phyloP scores from a whole-genome alignment of 208 protist genomes.

The Wallacemonas rigidus region DNA sequence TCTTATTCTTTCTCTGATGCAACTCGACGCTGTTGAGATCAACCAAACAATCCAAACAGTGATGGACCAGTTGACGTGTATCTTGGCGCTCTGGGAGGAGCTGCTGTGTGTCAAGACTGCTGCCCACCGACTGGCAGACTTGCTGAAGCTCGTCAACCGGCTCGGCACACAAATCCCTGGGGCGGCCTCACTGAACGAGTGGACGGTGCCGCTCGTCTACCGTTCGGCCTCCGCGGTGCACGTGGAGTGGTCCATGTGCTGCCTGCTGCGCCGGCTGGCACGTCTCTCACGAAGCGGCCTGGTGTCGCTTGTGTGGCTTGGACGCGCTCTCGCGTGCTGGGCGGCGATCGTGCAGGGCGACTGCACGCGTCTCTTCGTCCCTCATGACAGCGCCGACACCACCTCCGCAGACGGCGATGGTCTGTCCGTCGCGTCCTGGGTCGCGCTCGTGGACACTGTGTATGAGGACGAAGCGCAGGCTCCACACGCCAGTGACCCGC shows the following conservation, averaged over 20 bases:
- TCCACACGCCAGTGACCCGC: not conserved
- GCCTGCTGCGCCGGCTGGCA: slow-evolving; percentile 1
- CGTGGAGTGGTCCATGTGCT: slow-evolving; percentile 15
- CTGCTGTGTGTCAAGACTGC: not conserved
- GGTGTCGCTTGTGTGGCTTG: not conserved
- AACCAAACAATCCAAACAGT: not conserved
- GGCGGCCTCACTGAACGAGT: not conserved
- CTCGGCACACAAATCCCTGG: not conserved
- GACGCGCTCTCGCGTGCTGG: slow-evolving; percentile 14
- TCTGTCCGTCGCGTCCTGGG: slow-evolving; percentile 4
- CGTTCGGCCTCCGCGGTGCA: not conserved
- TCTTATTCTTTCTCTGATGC: slow-evolving; percentile 7
- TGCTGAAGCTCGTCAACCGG: not conserved
- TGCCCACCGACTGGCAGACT: not conserved
- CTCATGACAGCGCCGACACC: not conserved
- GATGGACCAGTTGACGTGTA: not conserved
- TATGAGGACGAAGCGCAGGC: not conserved
- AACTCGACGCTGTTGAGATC: no score
- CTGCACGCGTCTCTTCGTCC: not conserved
- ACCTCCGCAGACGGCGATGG: not conserved
- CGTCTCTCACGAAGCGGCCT: not conserved
- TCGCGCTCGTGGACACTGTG: not conserved
- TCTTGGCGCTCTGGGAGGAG: not conserved
- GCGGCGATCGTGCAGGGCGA: slow-evolving; percentile 1
- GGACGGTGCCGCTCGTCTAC: not conserved